Conservation (phyloP, 1,284 basidiomycete species). For the Ganoderma lucidum region DNA sequence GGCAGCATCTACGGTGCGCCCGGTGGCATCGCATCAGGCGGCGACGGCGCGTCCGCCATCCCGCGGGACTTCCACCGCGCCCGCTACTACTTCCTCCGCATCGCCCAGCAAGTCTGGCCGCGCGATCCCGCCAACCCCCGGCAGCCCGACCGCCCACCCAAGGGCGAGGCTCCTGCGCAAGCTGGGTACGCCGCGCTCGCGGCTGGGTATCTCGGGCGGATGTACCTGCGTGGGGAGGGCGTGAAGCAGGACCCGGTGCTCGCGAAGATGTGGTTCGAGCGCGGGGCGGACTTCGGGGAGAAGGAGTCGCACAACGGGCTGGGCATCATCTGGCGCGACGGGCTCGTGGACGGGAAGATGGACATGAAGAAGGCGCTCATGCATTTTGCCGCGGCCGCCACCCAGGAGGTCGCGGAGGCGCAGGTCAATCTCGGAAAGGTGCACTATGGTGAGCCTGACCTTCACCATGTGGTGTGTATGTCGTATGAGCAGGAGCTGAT, state of each 20-base stretch:
- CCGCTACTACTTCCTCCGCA: slow-evolving; percentile 81
- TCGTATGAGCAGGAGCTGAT: not conserved
- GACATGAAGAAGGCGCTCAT: slow-evolving; percentile 75
- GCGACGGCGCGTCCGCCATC: slow-evolving; percentile 86
- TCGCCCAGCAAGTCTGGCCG: slow-evolving; percentile 87
- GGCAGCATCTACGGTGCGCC: slow-evolving; percentile 82
- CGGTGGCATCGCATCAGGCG: slow-evolving; percentile 85
- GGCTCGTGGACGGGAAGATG: slow-evolving; percentile 70
- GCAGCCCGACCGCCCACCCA: slow-evolving; percentile 47
- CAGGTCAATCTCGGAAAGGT: slow-evolving; percentile 91
- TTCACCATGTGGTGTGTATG: not conserved
- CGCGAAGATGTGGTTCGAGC: slow-evolving; percentile 95
- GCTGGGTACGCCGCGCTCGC: slow-evolving; percentile 78
- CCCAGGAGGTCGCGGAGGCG: slow-evolving; percentile 88
- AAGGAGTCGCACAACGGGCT: slow-evolving; percentile 89
- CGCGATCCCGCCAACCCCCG: slow-evolving; percentile 68
- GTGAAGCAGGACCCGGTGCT: slow-evolving; percentile 77
- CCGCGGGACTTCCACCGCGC: slow-evolving; percentile 80
- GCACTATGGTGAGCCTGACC: slow-evolving; percentile 69
- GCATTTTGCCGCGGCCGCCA: slow-evolving; percentile 85
- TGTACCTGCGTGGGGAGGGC: slow-evolving; percentile 96
- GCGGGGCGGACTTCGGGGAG: slow-evolving; percentile 85
- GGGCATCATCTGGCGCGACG: slow-evolving; percentile 93
- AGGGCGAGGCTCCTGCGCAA: slow-evolving; percentile 64
- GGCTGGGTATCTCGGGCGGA: slow-evolving; percentile 88